Evolutionary conservation across 306 rosid species (phyloP), one percentile per base, ranked within the genome.

Genomic region (Amphicarpaea edgeworthii): DNA sequence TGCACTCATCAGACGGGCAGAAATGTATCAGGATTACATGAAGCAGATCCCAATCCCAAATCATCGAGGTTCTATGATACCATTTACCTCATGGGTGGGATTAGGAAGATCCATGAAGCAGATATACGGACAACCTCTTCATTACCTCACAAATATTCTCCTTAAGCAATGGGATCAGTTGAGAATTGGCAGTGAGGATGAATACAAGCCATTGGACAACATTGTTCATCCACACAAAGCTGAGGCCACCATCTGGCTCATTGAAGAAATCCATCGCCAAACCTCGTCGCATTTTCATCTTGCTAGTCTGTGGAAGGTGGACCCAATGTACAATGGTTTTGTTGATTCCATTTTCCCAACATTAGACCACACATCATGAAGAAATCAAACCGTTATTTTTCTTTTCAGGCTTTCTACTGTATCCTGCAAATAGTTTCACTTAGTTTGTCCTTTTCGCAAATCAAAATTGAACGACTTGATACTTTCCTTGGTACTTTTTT

Each of bases 11-110:
- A 86, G 75, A 78, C 83, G 92, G 82, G 99, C 99, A 23, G 90
- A 83, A 83, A 88, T 92, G 96, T 95, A 95, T 90, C 99, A 90
- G 78, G 96, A 88, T 5, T 92, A 87, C 90, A 95, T 89, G 97
- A 92, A 88, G 85, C 97, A 79, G 72, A 71, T 95, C 60, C 91
- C 93, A 46, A 80, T 95, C 77, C 99, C 99, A 10, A 78, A 64
- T 12, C 79, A 21, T 23, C 93, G 96, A 42, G 99, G 97, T 45
- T 88, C 98, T 42, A 75, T 90, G 16, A 88, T 95, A 66, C 98
- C 98, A 3, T 95, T 75, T 77, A 88, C 78, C 38, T 76, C 99
- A 24, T 95, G 99, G 99, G 84, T 82, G 86, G 97, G 96, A 68
- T 67, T 95, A 53, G 98, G 96, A 45, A 89, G 80, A 73, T 95